phyloP scores from a whole-genome alignment of 176 grass and related monocot genomes.

The Alopecurus myosuroides region DNA sequence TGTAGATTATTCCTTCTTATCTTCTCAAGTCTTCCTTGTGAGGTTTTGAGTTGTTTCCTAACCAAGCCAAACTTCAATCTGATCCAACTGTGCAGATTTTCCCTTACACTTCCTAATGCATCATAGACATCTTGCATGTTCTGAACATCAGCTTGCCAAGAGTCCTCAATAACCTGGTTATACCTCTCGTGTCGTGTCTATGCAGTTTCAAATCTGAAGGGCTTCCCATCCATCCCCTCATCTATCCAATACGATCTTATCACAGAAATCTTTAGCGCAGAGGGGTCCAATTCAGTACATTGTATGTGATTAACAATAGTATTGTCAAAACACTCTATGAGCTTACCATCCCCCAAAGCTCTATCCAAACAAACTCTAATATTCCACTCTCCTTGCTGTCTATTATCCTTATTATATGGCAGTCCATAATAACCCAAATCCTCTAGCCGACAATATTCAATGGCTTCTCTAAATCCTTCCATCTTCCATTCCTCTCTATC shows the following conservation, averaged over 20 bases:
- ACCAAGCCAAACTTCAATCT: neutral
- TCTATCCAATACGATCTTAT: neutral
- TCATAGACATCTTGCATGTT: neutral
- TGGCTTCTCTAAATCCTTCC: too few relatives aligned
- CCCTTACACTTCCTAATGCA: neutral
- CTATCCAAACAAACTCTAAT: neutral
- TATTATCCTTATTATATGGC: too few relatives aligned
- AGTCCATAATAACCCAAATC: too few relatives aligned
- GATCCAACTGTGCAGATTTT: neutral
- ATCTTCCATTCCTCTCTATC: too few relatives aligned
- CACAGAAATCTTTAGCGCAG: neutral
- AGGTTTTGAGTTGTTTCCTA: neutral
- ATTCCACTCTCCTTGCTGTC: neutral
- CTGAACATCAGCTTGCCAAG: neutral
- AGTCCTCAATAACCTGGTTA: neutral
- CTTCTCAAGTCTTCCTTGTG: rapidly evolving
- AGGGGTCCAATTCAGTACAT: neutral
- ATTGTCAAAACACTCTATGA: neutral
- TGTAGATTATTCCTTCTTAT: rapidly evolving
- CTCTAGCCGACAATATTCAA: too few relatives aligned
- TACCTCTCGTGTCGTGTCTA: neutral
- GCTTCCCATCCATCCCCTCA: neutral
- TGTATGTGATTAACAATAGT: neutral
- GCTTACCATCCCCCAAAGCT: neutral
- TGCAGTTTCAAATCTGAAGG: neutral